Evolutionary conservation across 352 stramenopile genomes (phyloP), one percentile per base, ranked within the genome.

Genomic region (Aphanomyces invadans): DNA sequence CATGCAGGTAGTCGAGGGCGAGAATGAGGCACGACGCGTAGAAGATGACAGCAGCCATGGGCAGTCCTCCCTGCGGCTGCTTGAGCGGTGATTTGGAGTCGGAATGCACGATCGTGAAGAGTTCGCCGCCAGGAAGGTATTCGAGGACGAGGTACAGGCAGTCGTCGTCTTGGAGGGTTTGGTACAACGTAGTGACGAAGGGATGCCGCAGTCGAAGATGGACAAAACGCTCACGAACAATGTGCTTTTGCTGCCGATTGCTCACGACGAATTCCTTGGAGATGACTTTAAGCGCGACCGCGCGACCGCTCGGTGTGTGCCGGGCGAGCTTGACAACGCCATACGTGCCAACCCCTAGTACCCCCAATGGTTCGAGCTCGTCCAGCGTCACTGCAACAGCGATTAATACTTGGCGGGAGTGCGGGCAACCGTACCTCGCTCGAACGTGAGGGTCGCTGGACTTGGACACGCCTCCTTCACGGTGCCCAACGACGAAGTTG

Each of bases 11-110:
- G 71, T 86, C 74, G 32, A 92, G 70, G 15, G 79, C 89, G 44
- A 78, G 78, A 19, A 87, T 69, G 64, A 98, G 94, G 68, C 95
- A 95, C 2, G 81, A 82, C 5, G 93, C 74, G 65, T 98, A 98
- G 71, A 98, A 98, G 48, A 71, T 77, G n/a, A 70, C 77, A 56
- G 73, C 78, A 54, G 57, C 62, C 72, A 44, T 72, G 65, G 1
- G 74, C 67, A 55, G 77, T 70, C 31, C 79, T 45, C 15, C 57
- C 33, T 55, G 59, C 11, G 31, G 49, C 52, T 65, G 28, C 29
- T 44, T 45, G 11, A 65, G 26, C 10, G 48, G 56, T 26, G 45
- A 33, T 17, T 45, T 59, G 26, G 54, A 53, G 10, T 81, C 71
- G n/a, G 74, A 74, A 62, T 92, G 89, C 17, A 93, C 76, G 33